Base-by-base conservation (phyloP, 2,329 filamentous ascomycete species). In the Trichoderma semiorbis region DNA sequence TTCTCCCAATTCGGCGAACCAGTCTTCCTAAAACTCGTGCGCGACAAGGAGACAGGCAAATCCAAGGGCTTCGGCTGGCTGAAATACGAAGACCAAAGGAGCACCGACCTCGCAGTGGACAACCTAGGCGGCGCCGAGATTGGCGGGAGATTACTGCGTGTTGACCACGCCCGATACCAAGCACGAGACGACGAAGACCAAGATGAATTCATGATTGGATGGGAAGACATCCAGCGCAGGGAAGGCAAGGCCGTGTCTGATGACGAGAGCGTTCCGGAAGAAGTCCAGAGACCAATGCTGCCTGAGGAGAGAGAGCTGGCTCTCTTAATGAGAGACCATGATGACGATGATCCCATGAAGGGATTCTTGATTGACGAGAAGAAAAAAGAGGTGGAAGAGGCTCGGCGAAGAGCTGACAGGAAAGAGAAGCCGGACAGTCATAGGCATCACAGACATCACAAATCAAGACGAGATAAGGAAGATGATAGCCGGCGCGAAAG, bases 281-380 rank as follows among this genome's bases (percentile, higher is more conserved):
- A 69, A 12, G 11, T 80, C 62, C 77, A 78, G 67, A 84, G 92
- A 72, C 91, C 91, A 2, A 81, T 93, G 84, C 81, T 97, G 12
- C 92, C 90, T 73, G 95, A 98, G 78, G 95, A 98, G 83, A 84
- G 85, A 70, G 95, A 98, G 79, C 82, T 98, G 64, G 89, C 89
- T 65, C 87, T 90, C 58, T 80, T 98, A 70, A 89, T 97, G 67
- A 84, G 88, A 69, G 91, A 95, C 18, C 92, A 97, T 74, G 96
- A 98, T 75, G 95, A 98, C 28, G 95, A 98, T 73, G 96, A 99
- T 80, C 96, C 96, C 0, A 99, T 99, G 96, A 98, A 97, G 82
- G 90, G 89, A 47, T 98, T 93, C 77, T 80, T 98, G 74, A 90
- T 98, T 66, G 89, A 95, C 74, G 92, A 97, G 82, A 98, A 98